Base-by-base conservation (phyloP, 1,284 basidiomycete species). In the Malassezia brasiliensis region DNA sequence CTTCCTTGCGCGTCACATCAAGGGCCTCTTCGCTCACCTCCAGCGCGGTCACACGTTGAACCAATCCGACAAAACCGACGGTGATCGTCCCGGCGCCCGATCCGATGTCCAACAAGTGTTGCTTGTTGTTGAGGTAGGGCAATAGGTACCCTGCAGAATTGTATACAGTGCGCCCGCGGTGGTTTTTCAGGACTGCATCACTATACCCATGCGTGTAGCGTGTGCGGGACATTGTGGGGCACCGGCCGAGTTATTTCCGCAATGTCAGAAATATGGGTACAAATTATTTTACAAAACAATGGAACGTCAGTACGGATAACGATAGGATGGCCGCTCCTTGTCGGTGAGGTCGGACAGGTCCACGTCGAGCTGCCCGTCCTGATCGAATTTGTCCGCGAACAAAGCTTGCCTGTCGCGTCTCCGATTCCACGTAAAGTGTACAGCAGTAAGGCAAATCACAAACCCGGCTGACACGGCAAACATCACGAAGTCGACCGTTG, bases 301-400 rank as follows among this genome's bases (percentile, higher is more conserved):
- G 25, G 25, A 28, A 28, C 25, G 25, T 41, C 62, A 73, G 53
- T 69, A 66, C 17, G 72, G 69, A 57, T 74, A 75, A 50, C 70
- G 55, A 56, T 74, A 75, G 19, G 37, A 57, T 15, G 59, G 46
- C 25, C 69, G 61, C 63, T 75, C 62, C 50, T 65, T 65, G 56
- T 75, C 72, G 1, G 73, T 72, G 51, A 63, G 54, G 50, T 75
- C 73, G 14, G 66, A 61, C 34, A 75, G 66, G 46, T 70, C 72
- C 15, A 25, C 59, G 53, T 31, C 38, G 30, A 40, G 54, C 52
- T 37, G 44, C 1, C 30, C 42, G 4, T 55, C 55, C n/a, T 32
- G 39, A 11, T 41, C 34, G 11, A 44, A 8, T 32, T 20, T 28
- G 15, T 52, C 52, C n/a, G 22, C 19, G 20, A 45, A 19, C 6